Percentiles rank a stretch among this genome's conserved stretches.
phyloP scores from a whole-genome alignment of 108 stramenopile species.

The Schizochytrium sp. region DNA sequence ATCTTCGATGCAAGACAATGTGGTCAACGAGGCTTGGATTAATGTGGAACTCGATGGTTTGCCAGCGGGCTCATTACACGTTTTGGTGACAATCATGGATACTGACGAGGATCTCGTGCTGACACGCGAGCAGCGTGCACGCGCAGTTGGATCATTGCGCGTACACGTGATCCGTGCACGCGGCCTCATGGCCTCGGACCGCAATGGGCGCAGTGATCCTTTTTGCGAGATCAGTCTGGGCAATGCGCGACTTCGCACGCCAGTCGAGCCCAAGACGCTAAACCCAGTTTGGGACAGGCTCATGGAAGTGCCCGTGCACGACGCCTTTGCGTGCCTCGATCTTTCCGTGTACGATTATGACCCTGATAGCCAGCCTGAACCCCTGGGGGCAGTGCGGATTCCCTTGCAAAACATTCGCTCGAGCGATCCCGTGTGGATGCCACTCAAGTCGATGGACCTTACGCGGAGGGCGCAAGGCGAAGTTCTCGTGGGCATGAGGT shows the following conservation, averaged over 20 bases:
- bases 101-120: neutral
- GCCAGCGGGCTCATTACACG: neutral
- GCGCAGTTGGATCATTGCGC: neutral
- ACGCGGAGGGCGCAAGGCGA: neutral
- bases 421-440: neutral
- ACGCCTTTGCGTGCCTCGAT: neutral
- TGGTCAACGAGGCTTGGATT: neutral
- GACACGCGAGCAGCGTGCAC: neutral
- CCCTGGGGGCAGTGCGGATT: neutral
- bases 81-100: neutral
- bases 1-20: neutral
- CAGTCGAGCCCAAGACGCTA: neutral
- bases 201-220: neutral
- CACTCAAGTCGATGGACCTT: neutral
- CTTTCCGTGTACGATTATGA: neutral
- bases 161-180: neutral
- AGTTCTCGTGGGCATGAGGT: neutral
- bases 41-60: neutral
- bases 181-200: neutral
- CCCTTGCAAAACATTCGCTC: neutral
- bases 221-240: neutral
- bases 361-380: neutral
- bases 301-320: neutral
- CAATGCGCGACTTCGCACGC: constrained; percentile 2
- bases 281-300: neutral